These are phyloP conservation scores for Penicillium sp. DNA, from an alignment of 2,329 filamentous ascomycete genomes.

Conservation along the genomic window DNA sequence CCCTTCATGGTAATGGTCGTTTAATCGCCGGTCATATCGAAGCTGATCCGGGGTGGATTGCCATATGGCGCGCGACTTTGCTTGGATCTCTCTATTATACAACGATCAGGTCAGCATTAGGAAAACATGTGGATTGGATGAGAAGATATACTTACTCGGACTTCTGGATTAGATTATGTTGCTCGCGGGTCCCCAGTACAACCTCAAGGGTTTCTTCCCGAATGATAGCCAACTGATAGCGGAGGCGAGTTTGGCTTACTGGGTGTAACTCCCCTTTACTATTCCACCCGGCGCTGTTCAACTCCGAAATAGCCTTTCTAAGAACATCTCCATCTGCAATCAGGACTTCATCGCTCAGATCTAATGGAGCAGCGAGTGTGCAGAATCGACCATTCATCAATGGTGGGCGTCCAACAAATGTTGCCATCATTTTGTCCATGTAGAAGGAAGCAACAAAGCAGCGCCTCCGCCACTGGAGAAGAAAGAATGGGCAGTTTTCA, in stretches of 20 bases:
- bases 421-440: conserved; percentile 50
- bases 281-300: conserved; percentile 33
- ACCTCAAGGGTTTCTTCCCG: conserved; percentile 36
- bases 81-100: conserved; percentile 25
- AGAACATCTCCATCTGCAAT: conserved; percentile 28
- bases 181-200: conserved; percentile 28
- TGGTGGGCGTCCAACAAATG: conserved; percentile 53
- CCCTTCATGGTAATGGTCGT: conserved; percentile 14
- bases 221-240: conserved; percentile 29
- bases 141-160: conserved; percentile 28
- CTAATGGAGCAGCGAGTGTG: conserved; percentile 39
- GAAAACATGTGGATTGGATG: background rate
- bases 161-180: conserved; percentile 27
- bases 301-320: conserved; percentile 25
- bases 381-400: conserved; percentile 48
- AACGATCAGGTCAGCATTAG: background rate
- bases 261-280: conserved; percentile 17
- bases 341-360: conserved; percentile 32
- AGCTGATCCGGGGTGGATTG: conserved; percentile 26
- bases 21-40: conserved; percentile 26
- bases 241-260: conserved; percentile 26
- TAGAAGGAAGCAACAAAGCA: conserved; percentile 48
- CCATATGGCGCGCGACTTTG: conserved; percentile 29
- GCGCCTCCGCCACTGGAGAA: conserved; percentile 42
- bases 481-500: conserved; percentile 38